Conservation (phyloP, 2,329 filamentous ascomycete species). For the Aspergillus luchuensis region DNA sequence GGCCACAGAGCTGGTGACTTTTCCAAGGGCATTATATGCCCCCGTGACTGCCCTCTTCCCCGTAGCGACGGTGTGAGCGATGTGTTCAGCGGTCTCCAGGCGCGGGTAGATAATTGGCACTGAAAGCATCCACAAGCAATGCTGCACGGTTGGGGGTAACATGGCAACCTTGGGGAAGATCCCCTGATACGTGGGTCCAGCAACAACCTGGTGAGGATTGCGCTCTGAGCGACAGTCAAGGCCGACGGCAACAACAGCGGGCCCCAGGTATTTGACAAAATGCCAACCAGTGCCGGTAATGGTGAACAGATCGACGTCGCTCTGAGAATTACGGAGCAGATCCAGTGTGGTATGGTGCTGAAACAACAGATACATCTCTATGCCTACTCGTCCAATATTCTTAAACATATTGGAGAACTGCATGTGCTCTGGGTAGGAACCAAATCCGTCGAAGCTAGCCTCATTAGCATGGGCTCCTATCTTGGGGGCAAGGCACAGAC, state of each 20-base stretch:
- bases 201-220: conserved; percentile 87
- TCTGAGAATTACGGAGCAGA: conserved; percentile 83
- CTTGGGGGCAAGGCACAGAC: conserved; percentile 41
- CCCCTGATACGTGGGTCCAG: conserved; percentile 94
- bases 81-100: conserved; percentile 84
- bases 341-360: conserved; percentile 97
- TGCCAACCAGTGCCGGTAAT: conserved; percentile 98
- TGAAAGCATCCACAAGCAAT: conserved; percentile 94
- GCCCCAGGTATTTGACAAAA: conserved; percentile 94
- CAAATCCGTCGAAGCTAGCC: conserved; percentile 87
- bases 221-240: conserved; percentile 90
- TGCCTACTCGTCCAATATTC: conserved; percentile 92
- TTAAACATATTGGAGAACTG: conserved; percentile 97
- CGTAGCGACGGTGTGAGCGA: conserved; percentile 87
- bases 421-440: conserved; percentile 97
- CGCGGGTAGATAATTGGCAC: conserved; percentile 90
- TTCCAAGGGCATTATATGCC: conserved; percentile 93
- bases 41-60: conserved; percentile 97
- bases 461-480: conserved; percentile 17
- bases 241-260: conserved; percentile 84
- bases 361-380: conserved; percentile 97
- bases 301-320: conserved; percentile 90
- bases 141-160: conserved; percentile 88
- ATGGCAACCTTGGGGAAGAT: conserved; percentile 94
- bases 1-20: conserved; percentile 90